Base-by-base conservation (phyloP, 2,329 filamentous ascomycete genomes). In the Coleophoma eucalyptorum region DNA sequence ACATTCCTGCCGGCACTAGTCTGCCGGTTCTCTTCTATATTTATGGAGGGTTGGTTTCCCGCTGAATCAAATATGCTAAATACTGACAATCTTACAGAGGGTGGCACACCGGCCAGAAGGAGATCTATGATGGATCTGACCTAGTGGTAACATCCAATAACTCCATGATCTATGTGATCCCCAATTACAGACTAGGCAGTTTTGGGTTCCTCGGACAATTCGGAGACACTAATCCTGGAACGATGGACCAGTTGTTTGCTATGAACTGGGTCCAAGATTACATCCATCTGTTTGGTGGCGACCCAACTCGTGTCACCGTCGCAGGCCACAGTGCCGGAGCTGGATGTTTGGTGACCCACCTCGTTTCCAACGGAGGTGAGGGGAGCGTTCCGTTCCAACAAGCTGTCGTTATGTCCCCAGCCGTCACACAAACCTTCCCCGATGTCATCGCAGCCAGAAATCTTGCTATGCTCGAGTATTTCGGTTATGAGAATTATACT, bases 261-360 rank as follows among this genome's bases (percentile, higher is more conserved):
- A 65, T 83, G 11, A 67, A 80, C 55, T 83, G 80, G 79, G 72
- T 81, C 5, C 70, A 76, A 48, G 60, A 72, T 43, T 65, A 79
- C 53, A 78, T 80, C 46, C 65, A 73, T 55, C 62, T 71, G n/a
- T 81, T 81, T 55, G 78, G 78, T 5, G 78, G 78, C 16, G 72
- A 80, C 58, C 64, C 69, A 1, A 59, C 67, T 2, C 65, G 68
- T 13, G 69, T 79, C 42, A 78, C 75, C 0, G 66, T 78, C 12
- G 67, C 76, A 37, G 75, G 75, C 12, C 61, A 74, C 48, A 74
- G 70, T n/a, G 75, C 77, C 12, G 77, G 77, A 26, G 76, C 68
- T 6, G 76, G 75, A 0, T 75, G 71, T 5, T 70, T 81, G 48
- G 68, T 77, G 62, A 75, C 78, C 54, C 75, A 80, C 52, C 72